Conservation (phyloP, 129 eudicot species). For the Saussurea involucrata region DNA sequence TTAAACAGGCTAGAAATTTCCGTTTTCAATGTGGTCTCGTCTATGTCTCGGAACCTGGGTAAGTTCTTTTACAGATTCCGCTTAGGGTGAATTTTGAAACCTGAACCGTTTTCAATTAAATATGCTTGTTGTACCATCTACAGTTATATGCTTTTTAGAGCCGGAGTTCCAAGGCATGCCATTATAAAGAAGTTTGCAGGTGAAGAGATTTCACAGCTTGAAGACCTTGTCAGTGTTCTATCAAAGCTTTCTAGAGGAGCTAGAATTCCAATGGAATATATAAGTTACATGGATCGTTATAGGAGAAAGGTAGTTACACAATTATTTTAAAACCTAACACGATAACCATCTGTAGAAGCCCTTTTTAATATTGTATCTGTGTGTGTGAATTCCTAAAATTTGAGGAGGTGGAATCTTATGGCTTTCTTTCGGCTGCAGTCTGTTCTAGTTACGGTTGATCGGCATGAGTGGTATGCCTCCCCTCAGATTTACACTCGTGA, state of each 20-base stretch:
- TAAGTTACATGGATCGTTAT: constrained; percentile 80
- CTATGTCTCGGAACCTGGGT: constrained; percentile 95
- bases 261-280: constrained; percentile 84
- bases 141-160: constrained; percentile 87
- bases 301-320: constrained; percentile 66
- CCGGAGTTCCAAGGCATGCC: constrained; percentile 91
- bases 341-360: not conserved
- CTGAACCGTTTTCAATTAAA: not conserved
- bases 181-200: constrained; percentile 91
- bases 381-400: constrained; percentile 4
- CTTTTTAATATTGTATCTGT: not conserved
- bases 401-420: not conserved
- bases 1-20: constrained; percentile 87
- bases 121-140: not conserved
- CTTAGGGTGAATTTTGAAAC: not conserved
- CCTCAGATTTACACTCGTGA: constrained; percentile 82
- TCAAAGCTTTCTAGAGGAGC: constrained; percentile 75
- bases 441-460: constrained; percentile 83
- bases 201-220: constrained; percentile 62
- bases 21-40: constrained; percentile 96
- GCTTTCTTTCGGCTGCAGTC: constrained; percentile 52
- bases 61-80: constrained; percentile 12
- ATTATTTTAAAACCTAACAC: not conserved
- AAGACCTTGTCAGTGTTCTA: constrained; percentile 65
- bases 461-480: constrained; percentile 94